Base-by-base conservation (phyloP, 306 rosid species). In the Arachis stenosperma region DNA sequence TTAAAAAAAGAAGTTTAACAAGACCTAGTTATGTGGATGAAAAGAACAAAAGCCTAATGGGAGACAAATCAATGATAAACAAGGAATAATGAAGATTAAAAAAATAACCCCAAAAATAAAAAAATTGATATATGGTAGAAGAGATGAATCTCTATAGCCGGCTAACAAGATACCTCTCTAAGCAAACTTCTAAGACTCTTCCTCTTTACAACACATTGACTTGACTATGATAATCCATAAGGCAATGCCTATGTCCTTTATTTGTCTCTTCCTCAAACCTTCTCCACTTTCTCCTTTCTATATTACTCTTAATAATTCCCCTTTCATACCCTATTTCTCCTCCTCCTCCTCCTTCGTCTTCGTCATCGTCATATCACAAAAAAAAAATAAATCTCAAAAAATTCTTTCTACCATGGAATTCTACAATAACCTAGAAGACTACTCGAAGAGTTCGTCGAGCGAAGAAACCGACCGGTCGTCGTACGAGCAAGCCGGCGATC, bases 101-200 rank as follows among this genome's bases (percentile, higher is more conserved):
- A 47, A 80, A 5, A 9, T 53, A 53, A 0, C 5, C 44, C 15
- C 40, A 6, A 30, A 30, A 56, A 5, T 10, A 53, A n/a, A 58
- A 41, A 12, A 8, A 60, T 42, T 51, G 9, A 6, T 59, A 70
- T 40, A 58, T 64, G 33, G 36, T 56, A 33, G 37, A 54, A 54
- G 76, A 80, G 58, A 82, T 55, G 78, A 65, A 79, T 81, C 86
- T 79, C 86, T 79, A 55, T 60, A 72, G 91, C 89, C 94, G 91
- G 94, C 94, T 83, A 74, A 74, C 69, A 83, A 81, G 77, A 83
- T 77, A 73, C 37, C 65, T 71, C 73, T 48, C 65, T 29, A 27
- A 85, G 84, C 75, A 86, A 85, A 77, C 83, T 75, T 79, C 79
- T 69, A 83, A 84, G 84, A 81, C 85, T 80, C 69, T 66, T 86